Base-by-base conservation (phyloP, 192 early-diverging fungal species). In the Obelidium mucronatum region DNA sequence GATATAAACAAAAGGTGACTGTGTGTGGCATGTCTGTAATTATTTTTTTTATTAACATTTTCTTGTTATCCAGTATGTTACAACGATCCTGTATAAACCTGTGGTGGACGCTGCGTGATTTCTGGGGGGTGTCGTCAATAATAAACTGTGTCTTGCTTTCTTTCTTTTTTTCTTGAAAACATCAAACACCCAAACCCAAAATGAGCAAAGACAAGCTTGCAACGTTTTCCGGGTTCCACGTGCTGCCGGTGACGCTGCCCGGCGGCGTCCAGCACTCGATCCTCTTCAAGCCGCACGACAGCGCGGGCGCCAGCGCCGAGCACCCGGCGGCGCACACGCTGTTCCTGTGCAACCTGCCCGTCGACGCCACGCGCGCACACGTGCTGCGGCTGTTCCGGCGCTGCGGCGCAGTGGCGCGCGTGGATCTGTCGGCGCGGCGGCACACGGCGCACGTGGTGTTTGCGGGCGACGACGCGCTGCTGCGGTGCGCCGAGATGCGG, bases 1-100 rank as follows among this genome's bases (percentile, higher is more conserved):
- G 97, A 66, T 99, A 99, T 79, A 86, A 94, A 61, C 94, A 94
- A 73, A 99, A 99, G 92, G 86, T 88, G 51, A 19, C 13, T 28
- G 31, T 56, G 8, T 67, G 30, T 65, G 17, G 28, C 26, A 28
- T 64, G 44, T 40, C 33, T 17, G 58, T 37, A 53, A 2, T n/a
- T 54, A 54, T 39, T 1, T 53, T 5, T 40, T 11, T 68, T 51
- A 2, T 24, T 24, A 69, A 37, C 51, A 11, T 15, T 48, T 55
- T 55, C 5, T 34, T n/a, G 13, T n/a, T 73, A 34, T 36, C 58
- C 40, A 88, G 85, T 88, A 82, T 64, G 78, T 88, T 22, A 88
- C 86, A 51, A 87, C 86, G 11, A 86, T 88, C 26, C 53, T 88
- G 56, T 88, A 87, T 58, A 87, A 87, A 70, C 86, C 86, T 37